phyloP scores from a whole-genome alignment of 345 rosid species.

The Abelmoschus esculentus region DNA sequence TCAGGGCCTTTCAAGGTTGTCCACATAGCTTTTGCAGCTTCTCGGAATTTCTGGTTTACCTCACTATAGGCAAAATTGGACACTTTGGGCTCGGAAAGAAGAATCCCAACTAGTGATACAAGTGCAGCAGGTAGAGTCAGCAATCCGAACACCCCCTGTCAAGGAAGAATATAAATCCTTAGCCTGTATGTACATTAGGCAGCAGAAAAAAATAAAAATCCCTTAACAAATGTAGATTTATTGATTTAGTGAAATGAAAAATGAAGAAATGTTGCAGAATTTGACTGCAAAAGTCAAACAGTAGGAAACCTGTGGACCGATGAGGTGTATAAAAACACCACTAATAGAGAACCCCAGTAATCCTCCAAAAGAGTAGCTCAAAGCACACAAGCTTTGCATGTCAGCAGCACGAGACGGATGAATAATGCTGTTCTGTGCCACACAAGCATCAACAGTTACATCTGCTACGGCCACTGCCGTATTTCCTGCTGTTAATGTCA shows the following conservation, averaged over 20 bases:
- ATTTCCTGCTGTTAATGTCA: slow-evolving; percentile 61
- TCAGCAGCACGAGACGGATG: slow-evolving; percentile 82
- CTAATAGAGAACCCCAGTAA: slow-evolving; percentile 55
- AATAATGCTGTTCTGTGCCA: slow-evolving; percentile 72
- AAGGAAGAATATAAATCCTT: not conserved
- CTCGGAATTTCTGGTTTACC: slow-evolving; percentile 55
- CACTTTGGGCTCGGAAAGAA: slow-evolving; percentile 52
- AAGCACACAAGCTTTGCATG: slow-evolving; percentile 78
- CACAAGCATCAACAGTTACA: slow-evolving; percentile 95
- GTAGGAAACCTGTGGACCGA: slow-evolving; percentile 69
- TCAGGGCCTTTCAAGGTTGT: slow-evolving; percentile 58
- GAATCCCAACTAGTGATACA: slow-evolving; percentile 47
- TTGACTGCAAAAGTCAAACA: not conserved
- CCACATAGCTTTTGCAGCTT: slow-evolving; percentile 83
- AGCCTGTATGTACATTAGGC: too few relatives aligned
- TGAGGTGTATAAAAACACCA: slow-evolving; percentile 76
- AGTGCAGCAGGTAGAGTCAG: slow-evolving; percentile 65
- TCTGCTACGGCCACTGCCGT: slow-evolving; percentile 81
- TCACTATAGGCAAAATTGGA: slow-evolving; percentile 57
- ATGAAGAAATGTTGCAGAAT: not conserved
- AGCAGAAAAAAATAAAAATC: too few relatives aligned
- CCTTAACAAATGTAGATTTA: slow-evolving; percentile 11
- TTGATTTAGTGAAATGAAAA: too few relatives aligned
- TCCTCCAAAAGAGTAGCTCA: not conserved
- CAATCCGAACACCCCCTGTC: slow-evolving; percentile 77